phyloP scores from a whole-genome alignment of 1,284 basidiomycete genomes.

The Trametes pubescens region DNA sequence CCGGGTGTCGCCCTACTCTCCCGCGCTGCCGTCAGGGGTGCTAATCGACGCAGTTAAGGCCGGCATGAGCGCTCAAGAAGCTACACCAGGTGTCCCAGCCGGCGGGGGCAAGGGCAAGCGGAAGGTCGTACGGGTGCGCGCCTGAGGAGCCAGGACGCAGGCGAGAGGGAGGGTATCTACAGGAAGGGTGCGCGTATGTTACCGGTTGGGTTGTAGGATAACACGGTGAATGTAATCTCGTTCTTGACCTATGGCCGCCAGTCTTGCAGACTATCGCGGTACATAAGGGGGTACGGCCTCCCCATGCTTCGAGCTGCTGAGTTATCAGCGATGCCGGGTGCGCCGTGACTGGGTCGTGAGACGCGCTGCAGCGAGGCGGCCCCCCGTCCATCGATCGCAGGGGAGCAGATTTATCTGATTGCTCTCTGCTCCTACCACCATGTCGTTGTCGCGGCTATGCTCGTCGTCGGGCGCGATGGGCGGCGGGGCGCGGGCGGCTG shows the following conservation, averaged over 20 bases:
- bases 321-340: slow-evolving; percentile 19
- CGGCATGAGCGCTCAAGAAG: slow-evolving; percentile 74
- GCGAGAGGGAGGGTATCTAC: slow-evolving; percentile 6
- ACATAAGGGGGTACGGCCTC: slow-evolving; percentile 1
- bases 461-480: slow-evolving; percentile 3
- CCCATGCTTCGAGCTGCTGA: slow-evolving; percentile 1
- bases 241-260: slow-evolving; percentile 1
- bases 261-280: background rate
- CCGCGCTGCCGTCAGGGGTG: slow-evolving; percentile 74
- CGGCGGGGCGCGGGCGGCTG: background rate
- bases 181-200: slow-evolving; percentile 22
- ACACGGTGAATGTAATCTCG: slow-evolving; percentile 29
- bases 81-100: slow-evolving; percentile 41
- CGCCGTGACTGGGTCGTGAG: slow-evolving; percentile 18
- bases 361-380: slow-evolving; percentile 18
- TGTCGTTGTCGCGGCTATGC: background rate
- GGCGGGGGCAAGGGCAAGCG: slow-evolving; percentile 73
- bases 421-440: slow-evolving; percentile 23
- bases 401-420: slow-evolving; percentile 22
- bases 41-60: slow-evolving; percentile 82
- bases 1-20: slow-evolving; percentile 71
- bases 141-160: slow-evolving; percentile 36
- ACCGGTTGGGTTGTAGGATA: slow-evolving; percentile 29
- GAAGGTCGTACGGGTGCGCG: slow-evolving; percentile 82
- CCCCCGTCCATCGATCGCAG: slow-evolving; percentile 27